phyloP scores from a whole-genome alignment of 1,139 yeast genomes.

The Blastobotrys ciferrii region DNA sequence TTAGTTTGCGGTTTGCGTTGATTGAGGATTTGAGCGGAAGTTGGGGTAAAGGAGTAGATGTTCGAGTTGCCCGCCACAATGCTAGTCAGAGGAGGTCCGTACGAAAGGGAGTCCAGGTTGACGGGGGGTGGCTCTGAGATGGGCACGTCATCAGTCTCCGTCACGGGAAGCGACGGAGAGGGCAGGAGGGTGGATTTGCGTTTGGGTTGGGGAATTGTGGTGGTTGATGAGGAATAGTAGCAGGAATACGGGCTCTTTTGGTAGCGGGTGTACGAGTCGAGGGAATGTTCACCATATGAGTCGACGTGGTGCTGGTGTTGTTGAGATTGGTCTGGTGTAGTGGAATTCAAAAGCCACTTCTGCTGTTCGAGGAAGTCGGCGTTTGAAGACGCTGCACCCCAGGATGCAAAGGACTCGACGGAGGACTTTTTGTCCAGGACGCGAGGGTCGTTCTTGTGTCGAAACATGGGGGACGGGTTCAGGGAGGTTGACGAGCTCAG shows the following conservation, averaged over 20 bases:
- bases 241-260: slow-evolving; percentile 4
- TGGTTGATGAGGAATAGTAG: slow-evolving; percentile 1
- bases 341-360: slow-evolving; percentile 24
- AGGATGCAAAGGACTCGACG: slow-evolving; percentile 24
- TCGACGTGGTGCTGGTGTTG: background rate
- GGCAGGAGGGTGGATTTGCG: slow-evolving; percentile 25
- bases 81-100: slow-evolving; percentile 5
- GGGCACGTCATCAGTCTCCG: background rate
- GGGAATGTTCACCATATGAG: background rate
- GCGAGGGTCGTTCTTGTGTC: background rate
- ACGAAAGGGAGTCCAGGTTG: slow-evolving; percentile 4
- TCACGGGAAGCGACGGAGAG: slow-evolving; percentile 20
- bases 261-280: slow-evolving; percentile 3
- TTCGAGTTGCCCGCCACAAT: background rate
- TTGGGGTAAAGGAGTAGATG: background rate
- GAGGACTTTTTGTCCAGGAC: slow-evolving; percentile 11
- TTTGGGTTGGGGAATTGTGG: slow-evolving; percentile 7
- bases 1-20: background rate
- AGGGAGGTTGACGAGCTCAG: slow-evolving; percentile 13
- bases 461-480: slow-evolving; percentile 12
- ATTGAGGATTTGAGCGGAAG: background rate
- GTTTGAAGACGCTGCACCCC: slow-evolving; percentile 24
- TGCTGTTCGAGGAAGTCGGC: slow-evolving; percentile 28
- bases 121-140: slow-evolving; percentile 5
- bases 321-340: slow-evolving; percentile 9